Percentiles rank a stretch among this genome's conserved stretches.
phyloP scores from a whole-genome alignment of 116 monocot species.

The Iris pallida region DNA sequence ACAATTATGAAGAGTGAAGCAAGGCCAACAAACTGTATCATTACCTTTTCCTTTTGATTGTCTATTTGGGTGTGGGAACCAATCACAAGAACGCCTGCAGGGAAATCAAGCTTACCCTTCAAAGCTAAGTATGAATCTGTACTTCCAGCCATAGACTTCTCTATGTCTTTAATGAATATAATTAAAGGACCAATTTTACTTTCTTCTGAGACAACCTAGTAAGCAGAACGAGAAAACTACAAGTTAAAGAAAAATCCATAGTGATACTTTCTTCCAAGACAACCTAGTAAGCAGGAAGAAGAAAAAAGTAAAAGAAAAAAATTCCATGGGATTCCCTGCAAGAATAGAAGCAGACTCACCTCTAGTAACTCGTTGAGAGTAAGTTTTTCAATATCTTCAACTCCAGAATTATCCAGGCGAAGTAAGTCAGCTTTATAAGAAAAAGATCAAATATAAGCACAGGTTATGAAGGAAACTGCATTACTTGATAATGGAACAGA shows the following conservation, averaged over 20 bases:
- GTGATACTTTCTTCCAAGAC: too few species aligned
- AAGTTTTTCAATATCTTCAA: conserved; percentile 66
- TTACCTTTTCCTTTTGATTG: conserved; percentile 87
- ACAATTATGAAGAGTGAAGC: too few species aligned
- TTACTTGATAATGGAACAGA: too few species aligned
- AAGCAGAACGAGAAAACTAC: conserved; percentile 8
- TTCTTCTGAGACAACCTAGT: conserved; percentile 67
- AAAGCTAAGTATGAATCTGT: conserved; percentile 51
- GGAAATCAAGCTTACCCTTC: conserved; percentile 62
- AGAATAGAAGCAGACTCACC: conserved; percentile 23
- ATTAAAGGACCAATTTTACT: conserved; percentile 58
- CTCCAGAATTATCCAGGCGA: conserved; percentile 48
- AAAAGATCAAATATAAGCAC: background rate
- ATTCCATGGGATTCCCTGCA: background rate
- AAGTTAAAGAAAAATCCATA: conserved; percentile 3
- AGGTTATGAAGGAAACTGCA: background rate
- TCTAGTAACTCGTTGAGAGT: conserved; percentile 78
- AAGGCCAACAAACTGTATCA: background rate
- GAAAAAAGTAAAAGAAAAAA: conserved; percentile 1
- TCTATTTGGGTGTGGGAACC: conserved; percentile 80
- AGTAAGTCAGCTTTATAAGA: conserved; percentile 69
- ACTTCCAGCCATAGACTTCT: conserved; percentile 53
- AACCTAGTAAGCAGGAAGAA: background rate
- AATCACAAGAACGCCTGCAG: conserved; percentile 67
- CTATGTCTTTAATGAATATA: conserved; percentile 67